Base-by-base conservation (phyloP, 306 rosid species). In the Inga oerstediana region DNA sequence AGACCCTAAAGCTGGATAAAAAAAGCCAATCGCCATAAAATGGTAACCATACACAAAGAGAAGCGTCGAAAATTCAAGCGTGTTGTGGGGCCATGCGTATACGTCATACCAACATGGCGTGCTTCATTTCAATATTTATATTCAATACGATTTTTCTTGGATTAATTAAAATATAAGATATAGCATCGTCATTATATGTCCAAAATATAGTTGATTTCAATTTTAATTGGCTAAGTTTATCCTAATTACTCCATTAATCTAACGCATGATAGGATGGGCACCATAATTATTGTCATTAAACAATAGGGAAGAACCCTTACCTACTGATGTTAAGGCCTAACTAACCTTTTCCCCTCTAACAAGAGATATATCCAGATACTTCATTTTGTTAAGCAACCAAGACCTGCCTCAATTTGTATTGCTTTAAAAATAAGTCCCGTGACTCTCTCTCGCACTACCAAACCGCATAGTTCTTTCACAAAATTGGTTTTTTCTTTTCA, bases 251-350 rank as follows among this genome's bases (percentile, higher is more conserved):
- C 73, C 64, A 35, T 65, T 37, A 83, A 79, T 83, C 77, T 44
- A 67, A 54, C 58, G 49, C 59, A 52, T 43, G 54, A 39, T 80
- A 52, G 52, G 75, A 76, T 72, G 15, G 10, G 10, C 44, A 68
- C 72, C 46, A 41, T 16, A 62, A 49, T 51, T 59, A 78, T 70
- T 83, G 65, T 39, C 48, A 22, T 79, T 41, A 75, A 84, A 85
- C 74, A 87, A 69, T 79, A 66, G 51, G 78, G 79, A 72, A 58
- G 83, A 84, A 56, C 24, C 79, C 84, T 49, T 79, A 89, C 94
- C 94, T 89, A 91, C 81, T 84, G 94, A 91, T 91, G 92, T 84
- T 85, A 89, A 76, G 91, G 80, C 58, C 74, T 83, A 92, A 89
- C 93, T 83, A 87, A 89, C 88, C 79, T 65, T 78, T 85, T 84